Base-by-base conservation (phyloP, 2,329 filamentous ascomycete genomes). In the Epichloe gansuensis region DNA sequence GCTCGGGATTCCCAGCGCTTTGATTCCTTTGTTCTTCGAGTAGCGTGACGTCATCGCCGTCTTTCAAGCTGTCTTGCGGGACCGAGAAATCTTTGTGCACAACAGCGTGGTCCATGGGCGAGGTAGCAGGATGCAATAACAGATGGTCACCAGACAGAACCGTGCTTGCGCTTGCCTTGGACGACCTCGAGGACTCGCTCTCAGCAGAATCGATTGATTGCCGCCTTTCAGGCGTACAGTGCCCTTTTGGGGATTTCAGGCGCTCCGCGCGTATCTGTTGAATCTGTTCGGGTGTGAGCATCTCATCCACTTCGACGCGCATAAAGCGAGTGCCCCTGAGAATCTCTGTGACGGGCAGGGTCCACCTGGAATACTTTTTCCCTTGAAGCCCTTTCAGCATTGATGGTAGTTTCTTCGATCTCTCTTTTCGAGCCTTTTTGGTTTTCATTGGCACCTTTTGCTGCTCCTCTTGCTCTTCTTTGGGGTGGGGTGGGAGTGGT, bases 251-350 rank as follows among this genome's bases (percentile, higher is more conserved):
- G n/a, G 27, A 38, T 15, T 45, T 41, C 27, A 38, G 9, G 12
- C 44, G 49, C 25, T 31, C 38, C 6, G 27, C 41, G 15, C 46
- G 15, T 34, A 46, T 45, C 12, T 54, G 31, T 8, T 44, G 17
- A 3, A 51, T 41, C 21, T 41, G 46, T 5, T 53, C 47, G 4
- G 27, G 15, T 13, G 51, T 50, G 13, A 50, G 63, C 68, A 81
- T 78, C 64, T 83, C 79, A 49, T 81, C 76, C 0, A 72, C 78
- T 55, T 82, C 77, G 50, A 77, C 69, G 46, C 71, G 72, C 55
- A 71, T 71, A 60, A 82, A 80, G 45, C 76, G 68, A 43, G 74
- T 75, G 17, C 74, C 73, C 42, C 68, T 75, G 53, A 83, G 71
- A 11, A 80, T 66, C 34, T 78, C 78, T n/a, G 74, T 71, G 58